Evolutionary conservation across 2,329 filamentous ascomycete species (phyloP).

Genomic region (Calycina herbarum): DNA sequence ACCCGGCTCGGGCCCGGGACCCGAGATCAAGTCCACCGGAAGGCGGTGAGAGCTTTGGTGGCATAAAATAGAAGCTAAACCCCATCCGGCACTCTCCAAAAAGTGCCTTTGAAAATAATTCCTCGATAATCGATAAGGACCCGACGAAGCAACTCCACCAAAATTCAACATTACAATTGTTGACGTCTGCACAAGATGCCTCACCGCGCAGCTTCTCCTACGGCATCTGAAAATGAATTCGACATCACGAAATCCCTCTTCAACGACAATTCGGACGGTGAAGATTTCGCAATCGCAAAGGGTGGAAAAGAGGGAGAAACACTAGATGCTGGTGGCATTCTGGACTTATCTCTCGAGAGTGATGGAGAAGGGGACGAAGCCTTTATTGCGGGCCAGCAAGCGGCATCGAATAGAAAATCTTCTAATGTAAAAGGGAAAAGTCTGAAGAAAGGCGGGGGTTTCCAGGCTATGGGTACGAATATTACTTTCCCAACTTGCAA

Average conservation of each 20-base stretch:
- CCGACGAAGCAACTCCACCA: background rate
- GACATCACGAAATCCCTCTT: slow-evolving; percentile 84
- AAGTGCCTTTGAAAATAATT: slow-evolving; percentile 10
- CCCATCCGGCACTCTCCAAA: background rate
- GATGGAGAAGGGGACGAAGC: slow-evolving; percentile 74
- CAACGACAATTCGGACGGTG: slow-evolving; percentile 54
- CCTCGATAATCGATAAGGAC: slow-evolving; percentile 15
- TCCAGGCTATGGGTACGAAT: slow-evolving; percentile 84
- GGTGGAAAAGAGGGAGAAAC: slow-evolving; percentile 44
- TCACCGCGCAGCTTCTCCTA: slow-evolving; percentile 74
- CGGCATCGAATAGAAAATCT: slow-evolving; percentile 82
- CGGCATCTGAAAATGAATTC: slow-evolving; percentile 83
- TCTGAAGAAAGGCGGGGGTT: slow-evolving; percentile 93
- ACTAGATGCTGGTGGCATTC: slow-evolving; percentile 60
- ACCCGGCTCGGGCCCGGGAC: background rate
- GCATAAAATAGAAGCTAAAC: background rate
- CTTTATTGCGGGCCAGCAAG: slow-evolving; percentile 87
- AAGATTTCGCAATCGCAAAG: slow-evolving; percentile 38
- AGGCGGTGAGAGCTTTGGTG: background rate
- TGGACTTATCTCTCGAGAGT: slow-evolving; percentile 56
- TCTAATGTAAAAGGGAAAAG: slow-evolving; percentile 80
- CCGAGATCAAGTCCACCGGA: no score
- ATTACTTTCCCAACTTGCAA: background rate
- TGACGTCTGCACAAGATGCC: slow-evolving; percentile 53
- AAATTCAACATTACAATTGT: background rate